Evolutionary conservation across 2,329 filamentous ascomycete species (phyloP).

Genomic region (Coniochaeta prunicola): DNA sequence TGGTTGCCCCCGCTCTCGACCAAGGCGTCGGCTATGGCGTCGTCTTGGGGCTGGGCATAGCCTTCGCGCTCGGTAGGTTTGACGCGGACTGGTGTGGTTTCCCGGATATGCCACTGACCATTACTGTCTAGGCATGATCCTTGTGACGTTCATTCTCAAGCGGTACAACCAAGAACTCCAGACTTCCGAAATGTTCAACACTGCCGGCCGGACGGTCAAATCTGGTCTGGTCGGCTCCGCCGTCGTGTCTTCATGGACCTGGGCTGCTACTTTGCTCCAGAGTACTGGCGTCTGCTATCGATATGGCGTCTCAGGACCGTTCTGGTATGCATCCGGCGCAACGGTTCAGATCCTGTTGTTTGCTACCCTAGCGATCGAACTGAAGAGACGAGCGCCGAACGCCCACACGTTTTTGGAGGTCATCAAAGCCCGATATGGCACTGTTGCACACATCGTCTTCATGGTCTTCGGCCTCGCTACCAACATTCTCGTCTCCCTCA

Average conservation of each 20-base stretch:
- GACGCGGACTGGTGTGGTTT: neutral
- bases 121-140: slow-evolving; percentile 24
- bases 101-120: neutral
- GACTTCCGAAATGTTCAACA: slow-evolving; percentile 89
- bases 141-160: slow-evolving; percentile 25
- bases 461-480: slow-evolving; percentile 77
- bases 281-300: slow-evolving; percentile 75
- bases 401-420: slow-evolving; percentile 82
- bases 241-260: slow-evolving; percentile 91
- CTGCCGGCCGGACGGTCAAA: slow-evolving; percentile 81
- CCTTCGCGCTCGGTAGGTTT: slow-evolving; percentile 56
- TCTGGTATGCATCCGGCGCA: slow-evolving; percentile 61
- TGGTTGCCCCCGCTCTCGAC: slow-evolving; percentile 29
- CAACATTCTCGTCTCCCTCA: slow-evolving; percentile 80
- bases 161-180: slow-evolving; percentile 58
- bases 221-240: slow-evolving; percentile 81
- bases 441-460: slow-evolving; percentile 65
- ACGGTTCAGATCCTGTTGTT: slow-evolving; percentile 86
- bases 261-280: slow-evolving; percentile 78
- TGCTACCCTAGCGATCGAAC: slow-evolving; percentile 80
- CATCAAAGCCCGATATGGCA: slow-evolving; percentile 73
- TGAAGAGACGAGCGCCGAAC: slow-evolving; percentile 81
- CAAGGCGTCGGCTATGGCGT: slow-evolving; percentile 73
- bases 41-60: slow-evolving; percentile 65
- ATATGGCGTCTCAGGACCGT: slow-evolving; percentile 59